Evolutionary conservation across 179 eudicot genomes (phyloP), one percentile per base, ranked within the genome.

Genomic region (Nepenthes alata): DNA sequence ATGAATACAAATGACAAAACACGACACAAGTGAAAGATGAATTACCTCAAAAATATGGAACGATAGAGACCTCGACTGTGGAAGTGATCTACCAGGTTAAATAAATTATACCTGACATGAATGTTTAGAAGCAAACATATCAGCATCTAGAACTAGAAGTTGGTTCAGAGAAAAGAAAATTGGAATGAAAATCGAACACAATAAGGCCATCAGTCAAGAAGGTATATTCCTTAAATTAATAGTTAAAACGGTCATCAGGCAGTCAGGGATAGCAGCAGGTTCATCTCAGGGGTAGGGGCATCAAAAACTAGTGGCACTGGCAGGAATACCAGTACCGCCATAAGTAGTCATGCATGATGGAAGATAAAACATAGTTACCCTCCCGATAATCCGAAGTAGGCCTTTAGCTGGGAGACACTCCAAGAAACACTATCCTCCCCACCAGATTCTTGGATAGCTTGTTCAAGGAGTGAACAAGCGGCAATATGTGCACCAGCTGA

Each of bases 401-500:
- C 84, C 70, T 83, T 89, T 62, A 89, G 77, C 71, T 75, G 88
- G 56, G 96, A 89, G 56, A 89, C 80, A 68, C 90, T 86, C 93
- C 98, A 93, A 66, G 95, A 77, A 63, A 72, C 78, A 59, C 73
- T 79, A 25, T 25, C 25, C 50, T 80, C 81, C 65, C 77, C 84
- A 63, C 82, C 83, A 39, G 76, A 70, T 73, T 93, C 95, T 73
- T 81, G 82, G 64, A 81, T 81, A 62, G 98, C 89, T 77, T 85
- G 89, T 68, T 89, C 93, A 64, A 93, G 59, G 45, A 93, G 88
- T 68, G 84, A 75, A 72, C 98, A 93, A 56, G 98, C 87, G 63
- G 93, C 89, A 73, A 93, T 89, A 70, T 93, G 98, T 38, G 96
- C 98, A 47, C 98, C 98, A 75, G 98, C 98, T 36, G 98, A 93